A percentile compares a stretch with the other conserved stretches of the same genome.
phyloP scores from a whole-genome alignment of 345 rosid species.

The Ricinus communis region DNA sequence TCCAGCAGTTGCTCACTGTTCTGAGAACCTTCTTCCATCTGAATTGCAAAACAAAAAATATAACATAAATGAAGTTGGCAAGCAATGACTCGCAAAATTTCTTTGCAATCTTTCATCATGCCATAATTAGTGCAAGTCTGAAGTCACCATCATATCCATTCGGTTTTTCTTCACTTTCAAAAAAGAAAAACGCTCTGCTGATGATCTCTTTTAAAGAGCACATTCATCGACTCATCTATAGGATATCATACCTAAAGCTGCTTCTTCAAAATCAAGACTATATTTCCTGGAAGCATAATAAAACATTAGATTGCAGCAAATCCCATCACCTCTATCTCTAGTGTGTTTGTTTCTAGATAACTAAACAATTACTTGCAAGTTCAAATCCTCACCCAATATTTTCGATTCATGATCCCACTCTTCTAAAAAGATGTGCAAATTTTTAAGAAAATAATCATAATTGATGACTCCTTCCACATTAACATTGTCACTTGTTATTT shows the following conservation, averaged over 20 bases:
- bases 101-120: neutral
- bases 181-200: neutral
- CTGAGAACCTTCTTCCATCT: slow-evolving; percentile 27
- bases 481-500: neutral
- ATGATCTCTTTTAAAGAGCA: too few relatives aligned
- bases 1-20: slow-evolving; percentile 27
- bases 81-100: slow-evolving; percentile 7
- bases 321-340: too few relatives aligned
- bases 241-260: neutral
- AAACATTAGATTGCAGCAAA: too few relatives aligned
- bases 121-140: neutral
- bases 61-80: neutral
- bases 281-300: neutral
- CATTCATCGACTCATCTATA: neutral
- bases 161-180: neutral
- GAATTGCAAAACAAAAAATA: slow-evolving; percentile 6
- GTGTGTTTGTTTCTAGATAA: too few relatives aligned
- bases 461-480: too few relatives aligned
- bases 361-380: too few relatives aligned
- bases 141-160: neutral
- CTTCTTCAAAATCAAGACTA: neutral
- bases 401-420: neutral
- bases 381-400: too few relatives aligned
- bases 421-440: neutral
- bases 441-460: too few relatives aligned